These are phyloP conservation scores for Westerdykella ornata DNA, from an alignment of 2,329 filamentous ascomycete species.

Conservation along the genomic window DNA sequence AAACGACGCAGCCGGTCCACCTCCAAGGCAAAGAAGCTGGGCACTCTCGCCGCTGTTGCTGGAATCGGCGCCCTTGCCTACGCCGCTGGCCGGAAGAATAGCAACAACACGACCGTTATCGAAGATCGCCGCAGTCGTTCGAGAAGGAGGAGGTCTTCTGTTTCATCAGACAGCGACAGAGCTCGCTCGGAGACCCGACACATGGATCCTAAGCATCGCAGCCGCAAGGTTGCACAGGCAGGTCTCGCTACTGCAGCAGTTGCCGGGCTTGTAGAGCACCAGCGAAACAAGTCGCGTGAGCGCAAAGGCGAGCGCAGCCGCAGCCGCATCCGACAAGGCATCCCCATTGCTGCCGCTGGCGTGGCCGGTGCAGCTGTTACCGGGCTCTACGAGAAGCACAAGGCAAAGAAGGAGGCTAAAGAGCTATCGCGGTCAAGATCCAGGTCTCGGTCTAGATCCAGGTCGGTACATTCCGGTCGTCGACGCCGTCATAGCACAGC, in stretches of 20 bases:
- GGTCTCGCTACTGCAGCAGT: conserved; percentile 57
- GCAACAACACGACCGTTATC: conserved; percentile 42
- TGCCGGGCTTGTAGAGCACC: conserved; percentile 54
- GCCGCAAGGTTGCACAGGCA: conserved; percentile 54
- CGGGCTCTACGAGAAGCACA: conserved; percentile 57
- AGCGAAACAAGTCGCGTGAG: conserved; percentile 52
- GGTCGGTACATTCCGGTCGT: conserved; percentile 41
- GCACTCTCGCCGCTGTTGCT: conserved; percentile 55
- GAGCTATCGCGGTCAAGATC: conserved; percentile 37
- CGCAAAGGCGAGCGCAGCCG: conserved; percentile 48
- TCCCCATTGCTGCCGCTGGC: conserved; percentile 56
- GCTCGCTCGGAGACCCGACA: conserved; percentile 38
- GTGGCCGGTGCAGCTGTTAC: conserved; percentile 56
- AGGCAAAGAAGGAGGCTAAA: conserved; percentile 53
- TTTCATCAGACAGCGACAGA: conserved; percentile 25
- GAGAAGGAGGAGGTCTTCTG: conserved; percentile 40
- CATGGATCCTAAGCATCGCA: conserved; percentile 47
- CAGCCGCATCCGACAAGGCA: conserved; percentile 50
- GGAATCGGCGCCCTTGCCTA: conserved; percentile 55
- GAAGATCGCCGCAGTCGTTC: conserved; percentile 46
- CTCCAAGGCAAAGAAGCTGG: conserved; percentile 47
- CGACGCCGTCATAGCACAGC: conserved; percentile 37
- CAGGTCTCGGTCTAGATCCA: conserved; percentile 40
- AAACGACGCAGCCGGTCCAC: conserved; percentile 28
- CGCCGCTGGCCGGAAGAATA: conserved; percentile 43